These are phyloP conservation scores for Blastobotrys mokoenaii DNA, from an alignment of 805 yeast genomes.

Conservation along the genomic window DNA sequence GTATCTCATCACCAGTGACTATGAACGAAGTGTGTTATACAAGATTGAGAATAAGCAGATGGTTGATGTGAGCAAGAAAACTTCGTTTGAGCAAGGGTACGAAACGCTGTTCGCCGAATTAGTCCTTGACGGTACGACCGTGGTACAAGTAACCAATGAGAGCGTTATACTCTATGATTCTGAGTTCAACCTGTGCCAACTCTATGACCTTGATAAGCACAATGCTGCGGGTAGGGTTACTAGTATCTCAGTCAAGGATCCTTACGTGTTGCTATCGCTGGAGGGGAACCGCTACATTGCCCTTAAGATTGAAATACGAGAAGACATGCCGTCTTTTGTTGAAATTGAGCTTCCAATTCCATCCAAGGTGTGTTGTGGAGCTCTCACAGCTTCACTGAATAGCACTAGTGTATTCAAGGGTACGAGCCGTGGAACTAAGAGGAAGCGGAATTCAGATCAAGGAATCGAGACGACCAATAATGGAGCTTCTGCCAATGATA, in stretches of 20 bases:
- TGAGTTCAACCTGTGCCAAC: constrained; percentile 6
- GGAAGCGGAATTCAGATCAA: too few species aligned
- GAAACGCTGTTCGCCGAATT: constrained; percentile 62
- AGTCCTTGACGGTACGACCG: constrained; percentile 43
- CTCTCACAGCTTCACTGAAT: too few species aligned
- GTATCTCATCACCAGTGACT: constrained; percentile 66
- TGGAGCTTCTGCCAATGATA: too few species aligned
- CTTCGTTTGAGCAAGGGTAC: constrained; percentile 54
- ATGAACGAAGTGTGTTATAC: constrained; percentile 34
- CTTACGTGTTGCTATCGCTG: constrained; percentile 17
- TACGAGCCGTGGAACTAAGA: too few species aligned
- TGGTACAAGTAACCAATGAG: constrained; percentile 67
- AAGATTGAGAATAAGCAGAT: constrained; percentile 33
- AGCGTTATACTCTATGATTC: constrained; percentile 47
- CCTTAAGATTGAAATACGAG: too few species aligned
- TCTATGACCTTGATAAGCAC: neutral
- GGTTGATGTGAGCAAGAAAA: constrained; percentile 43
- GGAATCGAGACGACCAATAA: too few species aligned
- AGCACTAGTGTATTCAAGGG: too few species aligned
- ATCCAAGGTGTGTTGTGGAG: too few species aligned
- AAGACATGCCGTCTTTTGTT: too few species aligned
- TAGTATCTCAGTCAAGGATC: constrained; percentile 21
- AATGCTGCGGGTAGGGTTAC: constrained; percentile 8
- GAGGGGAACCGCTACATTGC: constrained; percentile 1
- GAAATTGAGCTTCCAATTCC: too few species aligned